These are phyloP conservation scores for Parathielavia appendiculata DNA, from an alignment of 495 filamentous ascomycete species.

Conservation along the genomic window DNA sequence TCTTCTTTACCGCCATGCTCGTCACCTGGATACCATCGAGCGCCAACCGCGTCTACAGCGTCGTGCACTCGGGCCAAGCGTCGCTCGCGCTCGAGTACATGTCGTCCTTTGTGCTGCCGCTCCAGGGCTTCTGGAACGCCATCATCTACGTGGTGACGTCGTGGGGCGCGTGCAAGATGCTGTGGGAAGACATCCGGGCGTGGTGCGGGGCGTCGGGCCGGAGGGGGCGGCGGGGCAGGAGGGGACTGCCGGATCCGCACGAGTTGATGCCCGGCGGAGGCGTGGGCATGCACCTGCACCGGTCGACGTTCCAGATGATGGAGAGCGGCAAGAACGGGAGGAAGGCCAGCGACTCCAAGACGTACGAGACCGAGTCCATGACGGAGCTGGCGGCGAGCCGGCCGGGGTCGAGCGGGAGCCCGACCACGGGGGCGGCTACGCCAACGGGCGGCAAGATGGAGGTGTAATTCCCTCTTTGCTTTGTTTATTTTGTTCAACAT, in stretches of 20 bases:
- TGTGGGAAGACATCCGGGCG: conserved; percentile 22
- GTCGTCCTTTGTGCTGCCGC: conserved; percentile 70
- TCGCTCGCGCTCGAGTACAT: conserved; percentile 62
- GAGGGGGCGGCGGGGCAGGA: background rate
- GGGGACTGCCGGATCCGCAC: background rate
- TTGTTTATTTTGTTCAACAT: background rate
- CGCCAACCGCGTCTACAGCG: conserved; percentile 69
- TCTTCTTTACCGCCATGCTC: conserved; percentile 77
- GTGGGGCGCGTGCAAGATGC: conserved; percentile 41
- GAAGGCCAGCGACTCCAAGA: conserved; percentile 24
- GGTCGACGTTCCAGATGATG: conserved; percentile 27
- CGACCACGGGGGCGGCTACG: background rate
- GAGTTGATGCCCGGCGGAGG: background rate
- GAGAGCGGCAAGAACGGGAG: conserved; percentile 17
- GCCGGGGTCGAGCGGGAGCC: conserved; percentile 2
- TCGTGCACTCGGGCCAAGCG: conserved; percentile 50
- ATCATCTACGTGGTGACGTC: conserved; percentile 70
- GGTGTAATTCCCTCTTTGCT: background rate
- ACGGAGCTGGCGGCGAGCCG: conserved; percentile 35
- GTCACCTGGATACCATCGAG: conserved; percentile 84
- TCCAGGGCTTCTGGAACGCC: conserved; percentile 85
- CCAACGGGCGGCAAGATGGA: background rate
- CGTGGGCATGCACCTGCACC: background rate
- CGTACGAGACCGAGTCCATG: conserved; percentile 40
- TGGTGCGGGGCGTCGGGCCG: conserved; percentile 4